Base-by-base conservation (phyloP, 2,329 filamentous ascomycete species). In the Monascus ruber region DNA sequence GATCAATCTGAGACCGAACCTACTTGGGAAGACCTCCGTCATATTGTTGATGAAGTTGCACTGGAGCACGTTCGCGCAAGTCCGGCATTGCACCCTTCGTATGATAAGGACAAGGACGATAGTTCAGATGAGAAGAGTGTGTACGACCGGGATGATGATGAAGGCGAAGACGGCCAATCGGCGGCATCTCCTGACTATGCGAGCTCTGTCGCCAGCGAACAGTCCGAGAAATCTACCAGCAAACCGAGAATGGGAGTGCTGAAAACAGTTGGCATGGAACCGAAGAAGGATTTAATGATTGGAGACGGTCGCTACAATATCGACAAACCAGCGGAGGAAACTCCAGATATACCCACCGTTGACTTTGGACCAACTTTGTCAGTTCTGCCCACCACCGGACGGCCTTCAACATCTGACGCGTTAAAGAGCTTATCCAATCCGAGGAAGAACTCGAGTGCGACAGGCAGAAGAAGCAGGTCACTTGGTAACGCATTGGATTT, bases 301-400 rank as follows among this genome's bases (percentile, higher is more conserved):
- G 66, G 69, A 10, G 70, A 72, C 53, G 60, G 61, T 43, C 66
- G 56, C 42, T 70, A 69, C 47, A 50, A 56, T 35, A 50, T 60
- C 34, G 55, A 61, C 33, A 54, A 63, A 31, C 46, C 55, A 11
- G 34, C 47, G 24, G 53, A 52, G 27, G 47, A 55, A 31, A 65
- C 66, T 9, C 69, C 74, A 24, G 71, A 77, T 41, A 78, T 94
- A 43, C 85, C 85, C 1, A 65, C 73, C 4, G 76, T 94, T 45
- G 81, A 95, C 58, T 95, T 95, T 62, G 89, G 89, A 0, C 85
- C 81, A 5, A 94, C 88, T 0, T 66, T 85, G 50, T 81, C 83
- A 43, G 81, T 86, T 41, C 68, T 66, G 44, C 72, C 75, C 26
- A 66, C 66, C 33, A 67, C 63, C 11, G 69, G 68, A 48, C 70